These are phyloP conservation scores for Casuarina glauca DNA, from an alignment of 306 rosid genomes.

Conservation along the genomic window DNA sequence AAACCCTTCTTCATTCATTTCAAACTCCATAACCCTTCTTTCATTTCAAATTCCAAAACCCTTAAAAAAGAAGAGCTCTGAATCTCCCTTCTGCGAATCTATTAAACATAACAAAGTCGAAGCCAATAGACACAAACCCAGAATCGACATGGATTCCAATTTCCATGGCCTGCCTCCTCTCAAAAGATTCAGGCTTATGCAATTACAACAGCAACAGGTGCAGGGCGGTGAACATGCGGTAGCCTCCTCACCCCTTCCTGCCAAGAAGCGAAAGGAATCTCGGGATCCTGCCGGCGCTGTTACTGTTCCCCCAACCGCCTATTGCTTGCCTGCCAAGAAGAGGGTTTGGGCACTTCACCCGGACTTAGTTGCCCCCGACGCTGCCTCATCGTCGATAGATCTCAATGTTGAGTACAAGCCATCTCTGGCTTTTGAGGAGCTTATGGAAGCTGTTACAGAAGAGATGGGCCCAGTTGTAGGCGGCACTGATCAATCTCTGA, in stretches of 20 bases:
- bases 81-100: no score
- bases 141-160: slow-evolving; percentile 43
- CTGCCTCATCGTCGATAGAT: slow-evolving; percentile 32
- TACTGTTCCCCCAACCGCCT: slow-evolving; percentile 20
- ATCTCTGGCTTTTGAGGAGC: slow-evolving; percentile 5
- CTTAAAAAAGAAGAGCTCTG: no score
- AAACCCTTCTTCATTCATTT: slow-evolving; percentile 8
- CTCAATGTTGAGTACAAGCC: slow-evolving; percentile 62
- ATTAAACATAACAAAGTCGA: neutral
- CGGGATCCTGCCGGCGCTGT: slow-evolving; percentile 25
- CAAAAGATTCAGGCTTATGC: slow-evolving; percentile 64
- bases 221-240: neutral
- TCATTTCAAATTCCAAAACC: no score
- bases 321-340: slow-evolving; percentile 72
- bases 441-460: neutral
- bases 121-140: neutral
- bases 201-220: slow-evolving; percentile 32
- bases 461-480: neutral
- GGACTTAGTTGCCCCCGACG: slow-evolving; percentile 14
- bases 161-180: slow-evolving; percentile 60
- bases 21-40: slow-evolving; percentile 6
- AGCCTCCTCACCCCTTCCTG: slow-evolving; percentile 39
- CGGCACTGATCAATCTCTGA: slow-evolving; percentile 4
- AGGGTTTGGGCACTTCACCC: slow-evolving; percentile 63
- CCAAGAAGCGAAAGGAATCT: slow-evolving; percentile 72